These are phyloP conservation scores for Adenanthera pavonina DNA, from an alignment of 306 rosid species.

Conservation along the genomic window DNA sequence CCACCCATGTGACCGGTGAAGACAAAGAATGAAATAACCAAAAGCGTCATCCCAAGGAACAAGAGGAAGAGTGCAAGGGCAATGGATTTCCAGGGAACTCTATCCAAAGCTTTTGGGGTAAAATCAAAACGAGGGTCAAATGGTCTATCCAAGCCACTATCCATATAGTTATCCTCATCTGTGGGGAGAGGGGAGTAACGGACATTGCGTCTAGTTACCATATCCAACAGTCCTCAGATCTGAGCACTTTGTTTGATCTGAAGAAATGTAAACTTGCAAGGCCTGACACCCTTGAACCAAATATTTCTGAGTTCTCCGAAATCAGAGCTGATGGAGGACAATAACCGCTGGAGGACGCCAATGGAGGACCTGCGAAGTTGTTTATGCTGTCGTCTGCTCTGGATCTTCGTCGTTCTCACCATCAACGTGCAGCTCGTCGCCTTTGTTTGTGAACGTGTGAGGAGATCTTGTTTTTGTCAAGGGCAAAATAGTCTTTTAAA, in stretches of 20 bases:
- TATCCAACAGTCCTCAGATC: constrained; percentile 35
- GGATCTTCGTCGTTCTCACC: too few relatives aligned
- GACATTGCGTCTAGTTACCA: constrained; percentile 77
- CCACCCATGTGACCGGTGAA: constrained; percentile 96
- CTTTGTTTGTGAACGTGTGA: too few relatives aligned
- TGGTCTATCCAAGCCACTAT: constrained; percentile 42
- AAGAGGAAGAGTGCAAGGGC: constrained; percentile 83
- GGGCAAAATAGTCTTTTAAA: too few relatives aligned
- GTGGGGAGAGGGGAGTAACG: constrained; percentile 63
- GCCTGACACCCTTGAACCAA: constrained; percentile 15
- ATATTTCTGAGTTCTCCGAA: not conserved
- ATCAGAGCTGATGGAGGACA: too few relatives aligned
- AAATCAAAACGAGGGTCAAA: constrained; percentile 91
- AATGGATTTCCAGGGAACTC: constrained; percentile 95
- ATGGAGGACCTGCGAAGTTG: too few relatives aligned
- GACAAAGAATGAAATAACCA: constrained; percentile 84
- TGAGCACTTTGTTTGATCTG: constrained; percentile 15
- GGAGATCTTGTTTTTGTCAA: too few relatives aligned
- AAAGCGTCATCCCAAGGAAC: constrained; percentile 71
- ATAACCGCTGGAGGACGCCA: too few relatives aligned
- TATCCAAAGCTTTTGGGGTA: constrained; percentile 75
- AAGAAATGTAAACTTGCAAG: constrained; percentile 14
- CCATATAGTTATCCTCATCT: constrained; percentile 59
- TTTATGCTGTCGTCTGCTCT: too few relatives aligned
- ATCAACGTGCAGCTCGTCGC: too few relatives aligned